phyloP scores from a whole-genome alignment of 2,329 filamentous ascomycete species.

The Sporothrix curviconia region DNA sequence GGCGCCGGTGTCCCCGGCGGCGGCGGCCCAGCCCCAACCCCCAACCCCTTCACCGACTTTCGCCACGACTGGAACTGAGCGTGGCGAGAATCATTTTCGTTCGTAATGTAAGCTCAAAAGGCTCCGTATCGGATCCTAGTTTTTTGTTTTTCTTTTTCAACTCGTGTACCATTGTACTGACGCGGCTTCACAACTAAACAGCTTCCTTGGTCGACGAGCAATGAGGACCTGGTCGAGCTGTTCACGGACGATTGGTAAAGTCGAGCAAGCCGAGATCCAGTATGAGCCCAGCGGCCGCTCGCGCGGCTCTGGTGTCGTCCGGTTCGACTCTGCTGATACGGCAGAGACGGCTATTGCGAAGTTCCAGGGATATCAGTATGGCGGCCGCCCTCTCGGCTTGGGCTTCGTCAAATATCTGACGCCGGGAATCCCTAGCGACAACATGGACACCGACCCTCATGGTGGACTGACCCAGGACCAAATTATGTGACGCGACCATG shows the following conservation, averaged over 20 bases:
- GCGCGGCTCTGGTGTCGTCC: constrained; percentile 90
- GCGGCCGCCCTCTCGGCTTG: constrained; percentile 84
- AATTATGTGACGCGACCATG: constrained; percentile 63
- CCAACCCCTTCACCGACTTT: constrained; percentile 91
- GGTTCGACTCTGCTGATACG: constrained; percentile 76
- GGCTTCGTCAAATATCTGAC: constrained; percentile 91
- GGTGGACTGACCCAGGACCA: constrained; percentile 88
- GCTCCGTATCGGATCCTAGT: too few relatives aligned
- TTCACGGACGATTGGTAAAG: constrained; percentile 97
- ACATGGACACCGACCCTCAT: constrained; percentile 76
- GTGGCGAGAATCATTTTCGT: constrained; percentile 84
- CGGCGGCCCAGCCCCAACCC: constrained; percentile 33
- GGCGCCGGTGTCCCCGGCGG: constrained; percentile 44
- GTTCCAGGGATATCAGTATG: constrained; percentile 96
- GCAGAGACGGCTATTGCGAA: constrained; percentile 93
- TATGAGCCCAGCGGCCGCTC: constrained; percentile 96
- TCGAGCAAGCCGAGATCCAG: constrained; percentile 97
- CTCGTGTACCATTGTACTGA: constrained; percentile 23
- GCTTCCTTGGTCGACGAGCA: constrained; percentile 98
- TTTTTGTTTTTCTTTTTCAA: not conserved
- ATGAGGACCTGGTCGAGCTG: constrained; percentile 91
- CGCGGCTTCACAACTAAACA: constrained; percentile 30
- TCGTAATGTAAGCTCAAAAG: constrained; percentile 93
- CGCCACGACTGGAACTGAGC: constrained; percentile 81
- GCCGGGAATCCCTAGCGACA: constrained; percentile 54